These are phyloP conservation scores for Mortierella sp. DNA, from an alignment of 371 early-diverging fungal genomes.

Conservation along the genomic window DNA sequence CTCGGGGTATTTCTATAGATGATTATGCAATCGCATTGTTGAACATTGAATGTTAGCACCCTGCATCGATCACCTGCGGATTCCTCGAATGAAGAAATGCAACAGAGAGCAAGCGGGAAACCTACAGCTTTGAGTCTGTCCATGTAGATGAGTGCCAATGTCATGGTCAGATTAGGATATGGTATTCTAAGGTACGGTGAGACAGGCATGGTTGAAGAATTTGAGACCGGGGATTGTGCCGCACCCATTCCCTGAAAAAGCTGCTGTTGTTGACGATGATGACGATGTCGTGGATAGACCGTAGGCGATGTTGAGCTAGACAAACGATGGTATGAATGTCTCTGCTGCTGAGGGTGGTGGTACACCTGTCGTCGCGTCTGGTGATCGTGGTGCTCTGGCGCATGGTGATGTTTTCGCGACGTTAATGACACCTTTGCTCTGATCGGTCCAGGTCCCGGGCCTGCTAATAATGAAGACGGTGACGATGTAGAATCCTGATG, in stretches of 20 bases:
- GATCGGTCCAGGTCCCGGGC: conserved; percentile 45
- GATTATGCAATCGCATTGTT: too few relatives aligned
- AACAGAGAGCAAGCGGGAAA: too few relatives aligned
- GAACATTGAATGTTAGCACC: too few relatives aligned
- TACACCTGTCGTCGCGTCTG: conserved; percentile 27
- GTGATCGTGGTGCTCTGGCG: conserved; percentile 31
- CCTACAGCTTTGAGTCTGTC: conserved; percentile 67
- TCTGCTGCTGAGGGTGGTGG: conserved; percentile 17
- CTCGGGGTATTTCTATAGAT: conserved; percentile 59
- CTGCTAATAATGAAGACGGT: conserved; percentile 20
- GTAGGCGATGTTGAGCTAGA: conserved; percentile 35
- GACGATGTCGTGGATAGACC: too few relatives aligned
- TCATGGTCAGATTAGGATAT: conserved; percentile 62
- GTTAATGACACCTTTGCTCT: conserved; percentile 22
- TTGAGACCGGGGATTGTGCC: neutral
- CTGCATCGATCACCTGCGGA: too few relatives aligned
- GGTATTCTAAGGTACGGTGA: conserved; percentile 33
- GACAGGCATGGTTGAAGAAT: neutral
- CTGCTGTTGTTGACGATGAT: too few relatives aligned
- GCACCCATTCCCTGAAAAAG: too few relatives aligned
- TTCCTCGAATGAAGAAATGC: too few relatives aligned
- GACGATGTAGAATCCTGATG: neutral
- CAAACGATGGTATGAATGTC: conserved; percentile 4
- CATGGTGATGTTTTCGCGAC: conserved; percentile 19
- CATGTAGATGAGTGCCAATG: conserved; percentile 65